Percentiles rank a stretch among this genome's conserved stretches.
phyloP scores from a whole-genome alignment of 768 basidiomycete genomes.

The Rhizopogon sp. region DNA sequence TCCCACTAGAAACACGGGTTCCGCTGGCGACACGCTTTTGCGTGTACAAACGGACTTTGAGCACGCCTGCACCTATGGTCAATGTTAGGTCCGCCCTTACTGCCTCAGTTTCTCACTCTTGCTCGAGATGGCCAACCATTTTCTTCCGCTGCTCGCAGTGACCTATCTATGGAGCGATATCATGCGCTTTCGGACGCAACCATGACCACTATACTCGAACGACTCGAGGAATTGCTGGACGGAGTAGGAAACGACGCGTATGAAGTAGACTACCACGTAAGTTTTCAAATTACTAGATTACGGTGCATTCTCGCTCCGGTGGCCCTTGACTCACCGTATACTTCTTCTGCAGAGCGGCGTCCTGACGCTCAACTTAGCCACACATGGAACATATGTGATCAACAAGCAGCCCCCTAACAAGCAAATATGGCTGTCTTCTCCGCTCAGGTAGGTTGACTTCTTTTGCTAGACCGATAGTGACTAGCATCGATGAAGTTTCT shows the following conservation, averaged over 20 bases:
- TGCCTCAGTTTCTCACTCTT: not conserved
- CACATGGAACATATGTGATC: constrained; percentile 85
- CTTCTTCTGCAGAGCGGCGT: constrained; percentile 69
- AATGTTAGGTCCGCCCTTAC: constrained; percentile 42
- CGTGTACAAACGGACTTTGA: constrained; percentile 19
- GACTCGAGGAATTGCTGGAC: constrained; percentile 71
- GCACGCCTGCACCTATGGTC: constrained; percentile 55
- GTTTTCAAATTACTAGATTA: constrained; percentile 18
- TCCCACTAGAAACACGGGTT: not conserved
- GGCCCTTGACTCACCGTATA: not conserved
- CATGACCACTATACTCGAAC: constrained; percentile 74
- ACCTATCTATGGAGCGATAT: constrained; percentile 61
- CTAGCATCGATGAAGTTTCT: not conserved
- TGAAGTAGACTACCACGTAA: constrained; percentile 88
- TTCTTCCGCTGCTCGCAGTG: constrained; percentile 23
- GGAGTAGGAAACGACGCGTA: constrained; percentile 45
- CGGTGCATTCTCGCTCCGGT: not conserved
- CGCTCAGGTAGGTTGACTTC: constrained; percentile 55
- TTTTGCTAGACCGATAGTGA: not conserved
- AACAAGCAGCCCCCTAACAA: constrained; percentile 98
- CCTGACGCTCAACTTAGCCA: constrained; percentile 71
- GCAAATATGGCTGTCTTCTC: constrained; percentile 95
- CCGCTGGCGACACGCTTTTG: not conserved
- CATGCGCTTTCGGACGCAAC: constrained; percentile 67
- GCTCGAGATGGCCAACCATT: not conserved